Evolutionary conservation across 1,284 basidiomycete genomes (phyloP).

Genomic region (Pascua guehoae): DNA sequence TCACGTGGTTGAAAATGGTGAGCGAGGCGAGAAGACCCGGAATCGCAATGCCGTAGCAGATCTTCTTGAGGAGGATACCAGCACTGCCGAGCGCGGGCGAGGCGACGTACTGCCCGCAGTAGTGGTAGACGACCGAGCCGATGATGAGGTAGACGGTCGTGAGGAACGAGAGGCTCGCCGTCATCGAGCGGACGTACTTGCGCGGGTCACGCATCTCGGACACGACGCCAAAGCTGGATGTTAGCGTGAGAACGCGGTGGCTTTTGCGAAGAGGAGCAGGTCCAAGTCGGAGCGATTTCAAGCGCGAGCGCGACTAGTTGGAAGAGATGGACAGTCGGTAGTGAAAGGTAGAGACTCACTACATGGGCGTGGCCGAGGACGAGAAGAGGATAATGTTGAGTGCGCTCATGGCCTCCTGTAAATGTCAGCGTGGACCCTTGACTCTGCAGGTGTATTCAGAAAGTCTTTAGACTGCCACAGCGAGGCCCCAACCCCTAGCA

Average conservation of each 20-base stretch:
- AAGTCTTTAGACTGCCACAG: too few species aligned
- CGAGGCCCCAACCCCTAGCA: too few species aligned
- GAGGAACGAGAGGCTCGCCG: constrained; percentile 18
- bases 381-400: constrained; percentile 18
- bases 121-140: constrained; percentile 31
- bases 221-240: constrained; percentile 9
- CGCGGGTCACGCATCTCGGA: constrained; percentile 30
- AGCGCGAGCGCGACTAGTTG: too few species aligned
- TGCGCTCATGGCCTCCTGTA: constrained; percentile 20
- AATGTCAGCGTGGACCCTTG: too few species aligned
- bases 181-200: constrained; percentile 23
- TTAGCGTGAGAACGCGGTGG: too few species aligned
- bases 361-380: constrained; percentile 14
- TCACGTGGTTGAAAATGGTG: constrained; percentile 13
- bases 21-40: constrained; percentile 29
- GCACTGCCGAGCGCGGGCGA: constrained; percentile 34
- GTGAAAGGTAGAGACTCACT: neutral
- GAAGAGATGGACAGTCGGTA: too few species aligned
- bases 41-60: constrained; percentile 45
- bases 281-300: neutral
- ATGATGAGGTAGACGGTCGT: constrained; percentile 24
- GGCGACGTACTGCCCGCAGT: constrained; percentile 28
- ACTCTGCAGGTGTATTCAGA: too few species aligned
- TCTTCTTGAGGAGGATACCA: constrained; percentile 26
- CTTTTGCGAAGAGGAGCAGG: too few species aligned